Base-by-base conservation (phyloP, 345 rosid species). In the Lumnitzera racemosa region DNA sequence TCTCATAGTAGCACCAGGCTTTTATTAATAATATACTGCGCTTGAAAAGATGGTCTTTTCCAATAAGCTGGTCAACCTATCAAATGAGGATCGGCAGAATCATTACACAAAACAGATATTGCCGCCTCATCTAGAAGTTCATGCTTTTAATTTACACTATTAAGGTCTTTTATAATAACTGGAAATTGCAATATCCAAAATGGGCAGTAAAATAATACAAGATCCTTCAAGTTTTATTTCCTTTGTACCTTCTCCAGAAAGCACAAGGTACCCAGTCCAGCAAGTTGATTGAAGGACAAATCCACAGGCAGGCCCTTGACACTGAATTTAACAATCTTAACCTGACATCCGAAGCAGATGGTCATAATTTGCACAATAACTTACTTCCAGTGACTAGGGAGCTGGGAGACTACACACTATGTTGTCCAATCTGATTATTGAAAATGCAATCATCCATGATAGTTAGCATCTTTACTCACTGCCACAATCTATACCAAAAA, bases 1-100 rank as follows among this genome's bases (percentile, higher is more conserved):
- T 89, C 76, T 91, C 98, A 49, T 91, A 91, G 58, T 84, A 91
- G 79, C 98, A 91, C 98, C 98, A 91, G 47, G 92, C 90, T 76
- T 91, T 91, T 54, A 81, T 69, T 73, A 91, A 74, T 66, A 85
- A 72, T 49, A 89, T 69, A 71, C 98, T 89, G 67, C 74, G 85
- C 74, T 91, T 91, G 72, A 91, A 86, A 62, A 89, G 89, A 80
- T 91, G 95, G 69, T 72, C 77, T 75, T 81, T 86, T 62, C 83
- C 89, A 51, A 83, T 67, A 53, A 83, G 67, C 43, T 64, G 80
- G 70, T 89, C 92, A 70, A 83, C 81, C 98, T 91, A 7, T 36
- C 43, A 36, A 36, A 36, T 7, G 80, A 60, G 49, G 59, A 61
- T 63, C 20, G 58, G 61, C 43, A 61, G 31, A 27, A 2, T 27